Conservation (phyloP, 352 stramenopile genomes). For the Globisporangium nunn region DNA sequence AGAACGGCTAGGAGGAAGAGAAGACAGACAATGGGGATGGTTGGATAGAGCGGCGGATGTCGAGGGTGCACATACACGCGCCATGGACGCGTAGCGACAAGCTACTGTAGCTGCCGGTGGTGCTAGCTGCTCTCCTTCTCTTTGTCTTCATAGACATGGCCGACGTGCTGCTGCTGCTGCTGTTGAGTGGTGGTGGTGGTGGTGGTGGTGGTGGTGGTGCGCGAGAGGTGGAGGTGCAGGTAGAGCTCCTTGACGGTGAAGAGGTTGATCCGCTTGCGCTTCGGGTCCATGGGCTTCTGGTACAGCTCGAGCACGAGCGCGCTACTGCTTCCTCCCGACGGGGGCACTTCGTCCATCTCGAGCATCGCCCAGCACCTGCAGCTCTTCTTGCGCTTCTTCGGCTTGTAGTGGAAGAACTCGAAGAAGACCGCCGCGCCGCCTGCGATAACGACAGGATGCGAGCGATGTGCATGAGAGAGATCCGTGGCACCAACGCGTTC, state of each 20-base stretch:
- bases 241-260: slow-evolving; percentile 74
- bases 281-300: slow-evolving; percentile 60
- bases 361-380: slow-evolving; percentile 67
- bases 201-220: neutral
- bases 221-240: slow-evolving; percentile 39
- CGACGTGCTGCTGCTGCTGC: neutral
- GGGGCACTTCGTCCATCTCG: slow-evolving; percentile 59
- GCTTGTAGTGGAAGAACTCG: slow-evolving; percentile 72
- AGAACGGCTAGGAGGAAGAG: slow-evolving; percentile 2
- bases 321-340: neutral
- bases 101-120: neutral
- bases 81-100: neutral
- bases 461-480: neutral
- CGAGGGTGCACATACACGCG: too few relatives aligned
- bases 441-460: slow-evolving; percentile 8
- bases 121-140: neutral
- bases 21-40: neutral
- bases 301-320: slow-evolving; percentile 53
- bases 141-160: slow-evolving; percentile 3
- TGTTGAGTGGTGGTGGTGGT: too few relatives aligned
- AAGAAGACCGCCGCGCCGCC: slow-evolving; percentile 56
- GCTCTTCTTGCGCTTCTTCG: slow-evolving; percentile 72
- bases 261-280: slow-evolving; percentile 55
- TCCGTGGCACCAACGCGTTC: neutral
- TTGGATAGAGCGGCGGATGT: neutral